These are phyloP conservation scores for Zoysia japonica DNA, from an alignment of 176 grass and related monocot species.

Conservation along the genomic window DNA sequence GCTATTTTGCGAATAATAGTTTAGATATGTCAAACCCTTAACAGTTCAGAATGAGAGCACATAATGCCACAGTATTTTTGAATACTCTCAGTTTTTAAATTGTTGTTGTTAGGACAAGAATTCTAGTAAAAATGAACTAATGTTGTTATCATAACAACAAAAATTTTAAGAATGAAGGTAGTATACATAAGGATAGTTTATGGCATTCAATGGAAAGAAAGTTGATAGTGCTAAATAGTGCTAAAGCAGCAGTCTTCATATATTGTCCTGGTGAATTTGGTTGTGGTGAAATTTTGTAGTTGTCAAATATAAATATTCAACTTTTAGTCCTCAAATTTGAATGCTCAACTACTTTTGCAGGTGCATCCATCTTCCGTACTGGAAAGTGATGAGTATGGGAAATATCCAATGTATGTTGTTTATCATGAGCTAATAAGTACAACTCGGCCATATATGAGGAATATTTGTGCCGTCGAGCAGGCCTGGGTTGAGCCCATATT, in stretches of 20 bases:
- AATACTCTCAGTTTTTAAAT: no score
- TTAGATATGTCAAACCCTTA: background rate
- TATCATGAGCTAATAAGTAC: conserved; percentile 95
- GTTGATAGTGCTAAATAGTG: background rate
- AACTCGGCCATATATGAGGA: conserved; percentile 88
- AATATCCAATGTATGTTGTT: conserved; percentile 76
- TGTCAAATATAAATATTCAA: conserved; percentile 3
- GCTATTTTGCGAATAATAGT: background rate
- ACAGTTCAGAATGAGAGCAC: background rate
- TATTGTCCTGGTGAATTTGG: background rate
- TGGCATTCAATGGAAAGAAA: background rate
- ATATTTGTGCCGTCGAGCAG: conserved; percentile 80
- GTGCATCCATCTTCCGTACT: conserved; percentile 92
- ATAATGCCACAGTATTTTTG: background rate
- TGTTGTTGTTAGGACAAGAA: no score
- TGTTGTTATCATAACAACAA: no score
- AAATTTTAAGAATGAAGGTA: no score
- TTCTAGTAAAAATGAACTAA: no score
- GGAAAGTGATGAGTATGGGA: conserved; percentile 79
- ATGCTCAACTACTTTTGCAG: conserved; percentile 41
- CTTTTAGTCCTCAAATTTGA: conserved; percentile 4
- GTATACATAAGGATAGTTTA: background rate
- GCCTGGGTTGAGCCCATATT: conserved; percentile 77
- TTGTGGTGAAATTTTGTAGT: background rate
- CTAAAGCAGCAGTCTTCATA: background rate